Percentiles rank a stretch among this genome's conserved stretches.
These are phyloP conservation scores for Zychaea mexicana DNA, from an alignment of 371 early-diverging fungal genomes.

Conservation along the genomic window DNA sequence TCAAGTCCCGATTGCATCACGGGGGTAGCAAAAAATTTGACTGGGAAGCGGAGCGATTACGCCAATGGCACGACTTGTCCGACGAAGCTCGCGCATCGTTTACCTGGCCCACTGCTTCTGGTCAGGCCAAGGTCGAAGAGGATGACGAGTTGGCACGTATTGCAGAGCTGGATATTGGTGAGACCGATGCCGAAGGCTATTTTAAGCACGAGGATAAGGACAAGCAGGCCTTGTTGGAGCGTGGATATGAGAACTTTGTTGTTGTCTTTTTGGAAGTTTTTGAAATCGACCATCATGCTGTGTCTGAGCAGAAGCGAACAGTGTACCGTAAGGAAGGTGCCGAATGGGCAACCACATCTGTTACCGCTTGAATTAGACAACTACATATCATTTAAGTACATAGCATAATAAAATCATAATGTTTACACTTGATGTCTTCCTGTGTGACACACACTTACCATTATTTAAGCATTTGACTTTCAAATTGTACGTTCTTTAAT, in stretches of 20 bases:
- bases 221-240: slow-evolving; percentile 22
- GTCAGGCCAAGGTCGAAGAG: slow-evolving; percentile 12
- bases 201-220: slow-evolving; percentile 22
- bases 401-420: too few species aligned
- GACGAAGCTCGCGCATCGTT: slow-evolving; percentile 31
- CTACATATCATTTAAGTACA: too few species aligned
- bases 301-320: slow-evolving; percentile 6
- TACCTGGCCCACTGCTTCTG: slow-evolving; percentile 22
- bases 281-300: slow-evolving; percentile 26
- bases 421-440: too few species aligned
- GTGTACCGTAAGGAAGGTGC: slow-evolving; percentile 18
- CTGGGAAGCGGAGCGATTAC: slow-evolving; percentile 38
- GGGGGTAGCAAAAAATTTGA: slow-evolving; percentile 16
- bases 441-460: too few species aligned
- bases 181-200: slow-evolving; percentile 17
- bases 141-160: slow-evolving; percentile 7
- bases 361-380: slow-evolving; percentile 3
- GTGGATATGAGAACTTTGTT: slow-evolving; percentile 32
- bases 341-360: slow-evolving; percentile 1
- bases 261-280: slow-evolving; percentile 31
- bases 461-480: too few species aligned
- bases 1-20: slow-evolving; percentile 16
- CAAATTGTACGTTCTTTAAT: too few species aligned
- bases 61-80: slow-evolving; percentile 24
- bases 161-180: slow-evolving; percentile 16